Evolutionary conservation across 179 eudicot species (phyloP).

Genomic region (Heliamphora pulchella): DNA sequence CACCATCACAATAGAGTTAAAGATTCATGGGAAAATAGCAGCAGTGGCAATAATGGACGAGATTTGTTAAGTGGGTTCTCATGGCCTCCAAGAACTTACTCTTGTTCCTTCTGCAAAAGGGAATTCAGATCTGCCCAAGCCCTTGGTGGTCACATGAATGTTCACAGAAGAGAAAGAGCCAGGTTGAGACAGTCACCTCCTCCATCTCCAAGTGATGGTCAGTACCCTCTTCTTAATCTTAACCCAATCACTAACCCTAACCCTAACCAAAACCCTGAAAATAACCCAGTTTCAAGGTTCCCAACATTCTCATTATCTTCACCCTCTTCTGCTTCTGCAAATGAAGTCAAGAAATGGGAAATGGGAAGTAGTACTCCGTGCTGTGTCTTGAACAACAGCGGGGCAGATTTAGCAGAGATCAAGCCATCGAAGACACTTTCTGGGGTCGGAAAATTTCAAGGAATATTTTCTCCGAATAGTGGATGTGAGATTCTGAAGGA

Average conservation of each 20-base stretch:
- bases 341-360: constrained; percentile 18
- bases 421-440: constrained; percentile 18
- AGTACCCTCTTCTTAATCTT: constrained; percentile 21
- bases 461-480: neutral
- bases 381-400: neutral
- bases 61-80: constrained; percentile 29
- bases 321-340: constrained; percentile 3
- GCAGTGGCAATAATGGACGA: neutral
- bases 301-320: neutral
- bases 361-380: neutral
- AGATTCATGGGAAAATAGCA: constrained; percentile 1
- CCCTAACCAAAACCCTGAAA: constrained; percentile 9
- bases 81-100: constrained; percentile 75
- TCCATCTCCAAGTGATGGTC: constrained; percentile 23
- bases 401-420: constrained; percentile 1
- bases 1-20: constrained; percentile 10
- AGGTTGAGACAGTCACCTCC: constrained; percentile 39
- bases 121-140: constrained; percentile 94
- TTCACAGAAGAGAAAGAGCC: constrained; percentile 77
- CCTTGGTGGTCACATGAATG: constrained; percentile 93
- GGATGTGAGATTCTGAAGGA: constrained; percentile 13
- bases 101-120: constrained; percentile 80
- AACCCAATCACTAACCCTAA: constrained; percentile 21
- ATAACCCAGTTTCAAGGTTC: constrained; percentile 14
- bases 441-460: constrained; percentile 9